Evolutionary conservation across 768 basidiomycete genomes (phyloP).

Genomic region (Trametes cubensis): DNA sequence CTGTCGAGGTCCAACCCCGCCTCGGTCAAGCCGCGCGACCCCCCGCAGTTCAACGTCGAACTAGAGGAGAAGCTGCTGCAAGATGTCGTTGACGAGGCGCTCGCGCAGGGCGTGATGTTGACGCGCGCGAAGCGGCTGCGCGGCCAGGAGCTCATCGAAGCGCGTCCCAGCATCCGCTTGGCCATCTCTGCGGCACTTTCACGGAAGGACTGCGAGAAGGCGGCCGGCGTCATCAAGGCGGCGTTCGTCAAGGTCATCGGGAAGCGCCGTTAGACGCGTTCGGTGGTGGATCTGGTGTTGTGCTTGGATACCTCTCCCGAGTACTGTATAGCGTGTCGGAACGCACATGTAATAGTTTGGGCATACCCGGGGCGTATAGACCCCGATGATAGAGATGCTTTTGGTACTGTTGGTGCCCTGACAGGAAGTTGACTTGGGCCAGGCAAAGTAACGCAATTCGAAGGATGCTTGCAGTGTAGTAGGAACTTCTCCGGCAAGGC

Average conservation of each 20-base stretch:
- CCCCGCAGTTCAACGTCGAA: slow-evolving; percentile 53
- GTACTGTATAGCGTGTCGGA: neutral
- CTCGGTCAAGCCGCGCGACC: slow-evolving; percentile 50
- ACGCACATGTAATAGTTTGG: slow-evolving; percentile 1
- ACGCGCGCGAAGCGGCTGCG: slow-evolving; percentile 82
- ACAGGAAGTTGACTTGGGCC: no score
- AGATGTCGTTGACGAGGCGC: slow-evolving; percentile 88
- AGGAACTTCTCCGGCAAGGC: no score
- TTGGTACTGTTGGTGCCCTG: neutral
- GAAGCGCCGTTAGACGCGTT: slow-evolving; percentile 49
- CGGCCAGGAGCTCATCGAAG: slow-evolving; percentile 83
- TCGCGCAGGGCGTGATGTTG: slow-evolving; percentile 81
- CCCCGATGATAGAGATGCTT: neutral
- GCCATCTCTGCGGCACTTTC: slow-evolving; percentile 77
- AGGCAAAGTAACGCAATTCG: no score
- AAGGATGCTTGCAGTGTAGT: no score
- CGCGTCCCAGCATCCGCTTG: slow-evolving; percentile 83
- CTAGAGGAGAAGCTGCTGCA: slow-evolving; percentile 82
- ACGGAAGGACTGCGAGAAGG: slow-evolving; percentile 92
- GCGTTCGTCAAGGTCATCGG: slow-evolving; percentile 75
- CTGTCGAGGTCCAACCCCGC: slow-evolving; percentile 48
- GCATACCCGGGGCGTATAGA: neutral
- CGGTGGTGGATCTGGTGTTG: neutral
- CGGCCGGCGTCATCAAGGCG: slow-evolving; percentile 70
- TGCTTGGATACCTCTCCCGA: neutral